phyloP scores from a whole-genome alignment of 257 asterid genomes.

The Gynochthodes officinalis region DNA sequence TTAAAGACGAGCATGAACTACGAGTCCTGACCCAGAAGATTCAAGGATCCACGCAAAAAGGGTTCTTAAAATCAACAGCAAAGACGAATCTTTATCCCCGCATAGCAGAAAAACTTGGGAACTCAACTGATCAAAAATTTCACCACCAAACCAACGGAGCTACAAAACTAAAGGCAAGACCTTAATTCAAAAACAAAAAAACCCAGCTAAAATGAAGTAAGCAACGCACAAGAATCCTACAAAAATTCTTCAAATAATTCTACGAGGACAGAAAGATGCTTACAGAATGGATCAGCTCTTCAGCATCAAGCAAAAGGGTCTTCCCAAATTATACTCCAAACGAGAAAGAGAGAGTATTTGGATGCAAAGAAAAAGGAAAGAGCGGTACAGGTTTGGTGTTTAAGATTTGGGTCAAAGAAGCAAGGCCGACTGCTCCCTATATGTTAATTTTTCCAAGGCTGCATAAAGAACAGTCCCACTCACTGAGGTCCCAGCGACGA shows the following conservation, averaged over 20 bases:
- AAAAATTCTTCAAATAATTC: background rate
- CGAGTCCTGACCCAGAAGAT: background rate
- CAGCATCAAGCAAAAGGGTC: background rate
- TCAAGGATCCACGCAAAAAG: constrained; percentile 14
- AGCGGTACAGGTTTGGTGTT: background rate
- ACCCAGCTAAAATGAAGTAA: background rate
- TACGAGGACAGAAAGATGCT: background rate
- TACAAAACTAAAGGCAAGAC: background rate
- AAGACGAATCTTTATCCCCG: background rate
- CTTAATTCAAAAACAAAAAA: constrained; percentile 8
- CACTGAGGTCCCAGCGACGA: constrained; percentile 18
- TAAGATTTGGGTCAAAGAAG: constrained; percentile 16
- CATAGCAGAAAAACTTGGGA: background rate
- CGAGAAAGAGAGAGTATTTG: background rate
- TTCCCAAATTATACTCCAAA: constrained; percentile 1
- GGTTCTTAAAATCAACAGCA: constrained; percentile 13
- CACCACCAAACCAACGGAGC: background rate
- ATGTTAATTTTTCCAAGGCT: constrained; percentile 1
- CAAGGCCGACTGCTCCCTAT: background rate
- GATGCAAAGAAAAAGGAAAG: background rate
- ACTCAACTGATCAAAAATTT: constrained; percentile 1
- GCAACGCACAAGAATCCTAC: background rate
- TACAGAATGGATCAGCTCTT: constrained; percentile 5
- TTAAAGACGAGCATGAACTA: background rate
- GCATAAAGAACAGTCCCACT: background rate